Conservation (phyloP, 1,139 yeast species). For the Blastobotrys niveus region DNA sequence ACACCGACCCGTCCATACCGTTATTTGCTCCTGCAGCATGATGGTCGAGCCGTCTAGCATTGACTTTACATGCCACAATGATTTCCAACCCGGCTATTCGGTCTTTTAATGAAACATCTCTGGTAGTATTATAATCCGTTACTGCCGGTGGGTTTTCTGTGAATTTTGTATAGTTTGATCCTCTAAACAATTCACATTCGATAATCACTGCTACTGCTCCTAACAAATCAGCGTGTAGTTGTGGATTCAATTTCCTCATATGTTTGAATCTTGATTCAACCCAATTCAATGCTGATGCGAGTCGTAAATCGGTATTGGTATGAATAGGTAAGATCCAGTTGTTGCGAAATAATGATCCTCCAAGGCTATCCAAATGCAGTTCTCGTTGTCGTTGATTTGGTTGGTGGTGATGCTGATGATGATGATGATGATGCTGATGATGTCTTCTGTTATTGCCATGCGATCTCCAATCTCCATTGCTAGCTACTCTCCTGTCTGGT, state of each 20-base stretch:
- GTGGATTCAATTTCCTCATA: background rate
- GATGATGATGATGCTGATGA: background rate
- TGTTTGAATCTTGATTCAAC: constrained; percentile 1
- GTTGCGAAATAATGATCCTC: constrained; percentile 3
- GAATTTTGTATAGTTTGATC: constrained; percentile 1
- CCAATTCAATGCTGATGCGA: constrained; percentile 2
- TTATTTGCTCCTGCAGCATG: constrained; percentile 9
- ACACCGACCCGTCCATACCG: constrained; percentile 10
- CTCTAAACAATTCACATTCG: constrained; percentile 6
- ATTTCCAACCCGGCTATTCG: constrained; percentile 7
- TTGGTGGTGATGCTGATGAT: background rate
- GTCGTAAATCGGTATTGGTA: background rate
- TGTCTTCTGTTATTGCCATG: background rate
- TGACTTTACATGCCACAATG: constrained; percentile 8
- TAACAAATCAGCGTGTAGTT: constrained; percentile 5
- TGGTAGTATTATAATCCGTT: background rate
- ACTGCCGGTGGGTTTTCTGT: background rate
- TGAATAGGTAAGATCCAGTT: constrained; percentile 10
- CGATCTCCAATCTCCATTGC: background rate
- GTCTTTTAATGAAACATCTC: constrained; percentile 2
- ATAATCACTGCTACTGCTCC: constrained; percentile 10
- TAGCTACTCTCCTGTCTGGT: background rate
- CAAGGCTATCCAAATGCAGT: background rate
- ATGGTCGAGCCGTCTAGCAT: constrained; percentile 7
- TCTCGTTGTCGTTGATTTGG: background rate